Evolutionary conservation across 306 rosid genomes (phyloP), one percentile per base, ranked within the genome.

Genomic region (Dryas drummondii): DNA sequence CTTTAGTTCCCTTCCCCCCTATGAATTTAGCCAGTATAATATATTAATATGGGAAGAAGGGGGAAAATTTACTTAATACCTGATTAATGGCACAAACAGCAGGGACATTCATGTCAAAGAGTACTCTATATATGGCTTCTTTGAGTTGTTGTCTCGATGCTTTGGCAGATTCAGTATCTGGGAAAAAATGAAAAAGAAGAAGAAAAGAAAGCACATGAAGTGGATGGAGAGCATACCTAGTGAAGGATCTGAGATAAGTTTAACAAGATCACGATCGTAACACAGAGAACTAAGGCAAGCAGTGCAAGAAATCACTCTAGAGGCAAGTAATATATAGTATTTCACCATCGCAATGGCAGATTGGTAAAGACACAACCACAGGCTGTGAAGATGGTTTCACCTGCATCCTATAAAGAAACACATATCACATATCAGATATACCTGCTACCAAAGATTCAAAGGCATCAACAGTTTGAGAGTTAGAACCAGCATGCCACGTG

Each of bases 51-150:
- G 68, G 50, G 42, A 48, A 12, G 44, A 73, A 65, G 56, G 49
- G 37, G 59, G 64, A 77, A 50, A 71, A 71, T 22, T 37, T 76
- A 91, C 98, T 93, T 94, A 97, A 85, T 94, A 91, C 98, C 94
- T 94, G 98, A 85, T 85, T 91, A 77, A 94, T 83, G 60, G 96
- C 94, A 84, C 97, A 91, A 79, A 91, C 90, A 79, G 89, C 87
- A 46, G 98, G 96, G 78, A 90, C 98, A 73, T 91, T 84, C 94
- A 94, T 83, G 83, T 88, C 93, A 76, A 91, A 93, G 65, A 94
- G 72, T 70, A 87, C 89, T 61, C 86, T 52, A 73, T 83, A 77
- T n/a, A 91, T 86, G 68, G 94, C 85, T 63, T 94, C 91, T 87
- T 88, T 91, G 74, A 94, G 98, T 77, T 94, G 97, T 59, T 55